Evolutionary conservation across 2,329 filamentous ascomycete species (phyloP), one percentile per base, ranked within the genome.

Genomic region (Fusarium ramigenum): DNA sequence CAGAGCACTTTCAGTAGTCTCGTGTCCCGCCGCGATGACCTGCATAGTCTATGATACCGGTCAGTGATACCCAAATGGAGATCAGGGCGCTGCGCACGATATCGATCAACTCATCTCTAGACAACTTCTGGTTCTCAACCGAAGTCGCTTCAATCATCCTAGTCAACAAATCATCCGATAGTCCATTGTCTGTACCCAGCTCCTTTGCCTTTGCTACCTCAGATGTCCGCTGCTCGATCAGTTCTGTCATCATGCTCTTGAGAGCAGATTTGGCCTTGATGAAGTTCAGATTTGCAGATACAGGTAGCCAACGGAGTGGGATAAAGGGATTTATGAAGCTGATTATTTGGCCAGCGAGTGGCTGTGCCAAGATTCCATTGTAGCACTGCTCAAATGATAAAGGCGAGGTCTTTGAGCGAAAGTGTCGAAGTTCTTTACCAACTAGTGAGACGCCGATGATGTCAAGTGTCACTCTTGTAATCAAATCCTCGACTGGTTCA

Each of bases 1-100:
- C 0, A 68, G 19, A 14, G 70, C 62, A n/a, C 66, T 59, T 1
- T 66, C 54, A 5, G 66, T 73, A 18, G 70, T 73, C 11, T 74
- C 70, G 9, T 73, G 70, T 1, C 70, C 70, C 1, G 69, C 70
- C 3, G 61, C 58, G 5, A 74, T 73, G 10, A 73, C 70, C 52
- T 71, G 69, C 69, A 71, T 69, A 0, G 57, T 68, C 69, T 71
- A 2, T 1, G 0, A 9, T 0, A 4, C 2, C 0, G 2, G 30
- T 56, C 2, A 70, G 34, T 11, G 14, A 4, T 18, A 9, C 9
- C 8, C 1, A 2, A 3, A 16, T 5, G n/a, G n/a, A n/a, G n/a
- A n/a, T n/a, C n/a, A 1, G 5, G 18, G 0, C 5, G 10, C 3
- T 2, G 12, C 70, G 34, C 28, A 73, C 70, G 8, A 73, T 49